Base-by-base conservation (phyloP, 768 basidiomycete genomes). In the Suillus weaverae region DNA sequence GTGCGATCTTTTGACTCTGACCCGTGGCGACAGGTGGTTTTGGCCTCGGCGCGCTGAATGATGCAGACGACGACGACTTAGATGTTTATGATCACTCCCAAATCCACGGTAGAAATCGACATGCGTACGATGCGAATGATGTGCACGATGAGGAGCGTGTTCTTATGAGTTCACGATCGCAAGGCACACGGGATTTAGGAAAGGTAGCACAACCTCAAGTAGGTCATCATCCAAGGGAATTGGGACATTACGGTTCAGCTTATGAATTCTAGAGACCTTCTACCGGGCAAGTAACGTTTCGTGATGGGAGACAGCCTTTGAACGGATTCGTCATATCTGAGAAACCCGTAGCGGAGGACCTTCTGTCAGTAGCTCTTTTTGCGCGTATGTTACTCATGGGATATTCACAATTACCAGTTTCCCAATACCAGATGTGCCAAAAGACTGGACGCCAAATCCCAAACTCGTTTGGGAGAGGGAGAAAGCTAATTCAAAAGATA, bases 21-120 rank as follows among this genome's bases (percentile, higher is more conserved):
- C n/a, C 9, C 22, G 59, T 48, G 64, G 51, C 66, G 50, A 14
- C 62, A 91, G 92, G 89, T 72, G 94, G 94, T 1, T 97, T 95
- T 70, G 95, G 94, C 43, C 80, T 96, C 20, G 94, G 94, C 6
- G 93, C 92, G 1, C 76, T 95, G 20, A 97, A 97, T 71, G 95
- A 97, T 62, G 95, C 94, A 2, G 96, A 98, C 57, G 94, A 96
- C 55, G 95, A 98, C 72, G 95, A 95, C 71, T 61, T 93, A 39
- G 94, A 95, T 68, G 81, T 95, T 5, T 96, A 95, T 69, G 92
- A 94, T 69, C 77, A 80, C 44, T 35, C 72, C 1, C 70, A 68
- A 2, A 62, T 74, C 38, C 71, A 72, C 16, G 76, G 79, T 18
- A 78, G 81, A 66, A 83, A 78, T 64, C 81, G 84, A 44, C 80